phyloP scores from a whole-genome alignment of 768 basidiomycete species.

The Tricholoma bakamatsutake region DNA sequence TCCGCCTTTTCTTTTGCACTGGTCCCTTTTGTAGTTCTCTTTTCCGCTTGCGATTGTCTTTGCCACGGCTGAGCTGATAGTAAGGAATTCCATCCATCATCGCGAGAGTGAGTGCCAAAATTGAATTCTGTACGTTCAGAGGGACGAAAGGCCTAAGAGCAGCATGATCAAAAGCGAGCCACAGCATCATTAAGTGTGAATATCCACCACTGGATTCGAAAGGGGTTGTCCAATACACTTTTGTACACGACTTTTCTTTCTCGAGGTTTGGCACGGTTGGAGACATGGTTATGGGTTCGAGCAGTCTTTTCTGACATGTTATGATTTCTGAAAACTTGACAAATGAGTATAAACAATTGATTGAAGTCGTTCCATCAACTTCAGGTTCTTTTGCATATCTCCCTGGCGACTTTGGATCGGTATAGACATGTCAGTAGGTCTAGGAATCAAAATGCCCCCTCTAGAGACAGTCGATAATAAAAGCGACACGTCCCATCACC shows the following conservation, averaged over 20 bases:
- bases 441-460: neutral
- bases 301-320: constrained; percentile 46
- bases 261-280: constrained; percentile 55
- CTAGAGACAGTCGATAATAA: neutral
- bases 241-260: constrained; percentile 64
- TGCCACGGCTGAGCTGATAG: constrained; percentile 31
- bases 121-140: constrained; percentile 52
- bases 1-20: constrained; percentile 11
- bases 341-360: too few species aligned
- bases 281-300: constrained; percentile 48
- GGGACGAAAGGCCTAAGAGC: constrained; percentile 56
- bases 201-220: constrained; percentile 58
- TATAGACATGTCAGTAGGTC: neutral
- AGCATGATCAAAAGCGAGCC: constrained; percentile 1
- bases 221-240: constrained; percentile 67
- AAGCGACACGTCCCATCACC: neutral
- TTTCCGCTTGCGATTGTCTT: constrained; percentile 35
- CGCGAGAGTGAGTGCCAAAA: constrained; percentile 46
- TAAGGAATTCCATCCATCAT: constrained; percentile 45
- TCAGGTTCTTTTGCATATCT: neutral
- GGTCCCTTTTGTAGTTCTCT: constrained; percentile 7
- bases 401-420: neutral
- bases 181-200: constrained; percentile 8
- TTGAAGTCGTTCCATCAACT: neutral
- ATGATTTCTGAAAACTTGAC: too few species aligned